Percentiles rank a stretch among this genome's conserved stretches.
These are phyloP conservation scores for Apiotrichum domesticum DNA, from an alignment of 1,284 basidiomycete genomes.

Conservation along the genomic window DNA sequence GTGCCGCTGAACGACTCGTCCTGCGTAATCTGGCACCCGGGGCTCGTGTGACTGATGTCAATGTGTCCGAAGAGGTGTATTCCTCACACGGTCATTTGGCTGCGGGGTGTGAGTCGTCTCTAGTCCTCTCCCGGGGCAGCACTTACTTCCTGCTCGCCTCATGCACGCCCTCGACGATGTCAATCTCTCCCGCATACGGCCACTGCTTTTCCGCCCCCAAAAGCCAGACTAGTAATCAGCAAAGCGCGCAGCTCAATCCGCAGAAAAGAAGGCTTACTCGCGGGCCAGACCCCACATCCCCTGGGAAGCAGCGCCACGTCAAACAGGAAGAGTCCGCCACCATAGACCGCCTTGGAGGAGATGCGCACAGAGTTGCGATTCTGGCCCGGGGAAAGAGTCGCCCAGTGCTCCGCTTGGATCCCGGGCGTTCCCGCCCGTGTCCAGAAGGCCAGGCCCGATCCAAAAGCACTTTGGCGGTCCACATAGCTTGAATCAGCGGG, in stretches of 20 bases:
- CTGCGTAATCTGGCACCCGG: constrained; percentile 35
- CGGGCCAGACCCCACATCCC: constrained; percentile 76
- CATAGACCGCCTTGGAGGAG: constrained; percentile 59
- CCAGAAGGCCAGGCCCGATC: constrained; percentile 32
- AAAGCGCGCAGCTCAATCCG: background rate
- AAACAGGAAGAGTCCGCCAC: constrained; percentile 67
- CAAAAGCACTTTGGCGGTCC: constrained; percentile 20
- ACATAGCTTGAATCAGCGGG: constrained; percentile 20
- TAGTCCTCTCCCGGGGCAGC: background rate
- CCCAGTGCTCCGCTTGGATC: constrained; percentile 42
- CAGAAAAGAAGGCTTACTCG: constrained; percentile 47
- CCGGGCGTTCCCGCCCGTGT: constrained; percentile 25
- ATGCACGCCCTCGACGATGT: constrained; percentile 44
- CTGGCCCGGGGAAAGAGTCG: constrained; percentile 12
- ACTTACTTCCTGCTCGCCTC: constrained; percentile 36
- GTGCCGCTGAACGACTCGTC: constrained; percentile 28
- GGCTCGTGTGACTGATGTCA: constrained; percentile 29
- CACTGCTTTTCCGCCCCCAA: constrained; percentile 37
- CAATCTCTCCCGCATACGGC: constrained; percentile 43
- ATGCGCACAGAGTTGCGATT: constrained; percentile 56
- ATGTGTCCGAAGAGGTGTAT: too few relatives aligned
- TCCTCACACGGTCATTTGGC: constrained; percentile 40
- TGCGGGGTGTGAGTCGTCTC: constrained; percentile 2
- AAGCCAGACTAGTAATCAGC: constrained; percentile 35
- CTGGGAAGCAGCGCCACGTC: constrained; percentile 69